A percentile compares a stretch with the other conserved stretches of the same genome.
Conservation (phyloP, 208 protist species). For the Leishmania amazonensis region DNA sequence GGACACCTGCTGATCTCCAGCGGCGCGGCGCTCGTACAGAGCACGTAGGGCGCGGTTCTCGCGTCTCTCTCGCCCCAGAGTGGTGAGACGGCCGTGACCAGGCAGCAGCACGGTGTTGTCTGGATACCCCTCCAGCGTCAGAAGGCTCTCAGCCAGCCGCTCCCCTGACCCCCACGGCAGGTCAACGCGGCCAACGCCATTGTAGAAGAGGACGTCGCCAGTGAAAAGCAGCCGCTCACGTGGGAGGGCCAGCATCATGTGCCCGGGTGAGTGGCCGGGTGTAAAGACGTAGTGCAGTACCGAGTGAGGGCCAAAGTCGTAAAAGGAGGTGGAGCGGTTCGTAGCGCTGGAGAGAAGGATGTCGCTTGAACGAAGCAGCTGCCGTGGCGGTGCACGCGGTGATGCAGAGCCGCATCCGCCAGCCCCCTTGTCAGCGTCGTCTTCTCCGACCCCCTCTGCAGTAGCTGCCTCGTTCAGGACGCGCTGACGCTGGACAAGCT, state of each 20-base stretch:
- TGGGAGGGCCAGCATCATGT: conserved; percentile 89
- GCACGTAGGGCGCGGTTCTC: conserved; percentile 73
- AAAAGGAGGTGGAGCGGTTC: conserved; percentile 80
- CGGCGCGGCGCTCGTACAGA: conserved; percentile 70
- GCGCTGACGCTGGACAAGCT: conserved; percentile 42
- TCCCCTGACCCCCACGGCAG: conserved; percentile 82
- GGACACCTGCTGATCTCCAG: conserved; percentile 63
- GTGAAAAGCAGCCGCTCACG: conserved; percentile 86
- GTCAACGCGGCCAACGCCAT: conserved; percentile 85
- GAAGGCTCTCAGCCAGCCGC: conserved; percentile 79
- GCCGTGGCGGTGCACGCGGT: conserved; percentile 13
- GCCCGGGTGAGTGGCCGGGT: conserved; percentile 86
- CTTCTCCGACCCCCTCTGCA: neutral
- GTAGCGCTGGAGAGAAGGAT: conserved; percentile 78
- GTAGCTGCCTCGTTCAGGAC: conserved; percentile 22
- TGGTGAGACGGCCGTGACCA: conserved; percentile 84
- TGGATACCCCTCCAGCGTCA: conserved; percentile 71
- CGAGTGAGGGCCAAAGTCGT: conserved; percentile 76
- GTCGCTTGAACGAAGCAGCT: conserved; percentile 66
- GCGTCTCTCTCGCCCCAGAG: conserved; percentile 79
- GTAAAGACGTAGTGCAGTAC: conserved; percentile 88
- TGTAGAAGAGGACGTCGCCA: conserved; percentile 86
- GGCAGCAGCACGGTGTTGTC: conserved; percentile 87
- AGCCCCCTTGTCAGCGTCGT: neutral
- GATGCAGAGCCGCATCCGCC: neutral